A percentile compares a stretch with the other conserved stretches of the same genome.
Evolutionary conservation across 176 grass and related monocot genomes (phyloP).

Genomic region (Rhipidocladum racemiflorum): DNA sequence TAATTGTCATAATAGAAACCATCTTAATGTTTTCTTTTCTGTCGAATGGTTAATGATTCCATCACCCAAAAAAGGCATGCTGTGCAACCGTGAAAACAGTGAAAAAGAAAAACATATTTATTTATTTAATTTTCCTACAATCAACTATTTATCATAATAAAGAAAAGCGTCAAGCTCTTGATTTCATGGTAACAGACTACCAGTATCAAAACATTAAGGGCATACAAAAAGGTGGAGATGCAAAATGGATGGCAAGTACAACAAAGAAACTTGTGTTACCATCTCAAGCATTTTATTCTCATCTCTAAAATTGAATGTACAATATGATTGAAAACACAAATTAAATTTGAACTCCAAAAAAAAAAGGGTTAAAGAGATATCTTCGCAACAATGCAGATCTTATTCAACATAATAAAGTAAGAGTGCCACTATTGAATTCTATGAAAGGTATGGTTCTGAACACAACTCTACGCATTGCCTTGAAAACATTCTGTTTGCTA

Average conservation of each 20-base stretch:
- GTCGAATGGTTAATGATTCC: not conserved
- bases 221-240: not conserved
- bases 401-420: not conserved
- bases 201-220: not conserved
- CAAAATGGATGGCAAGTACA: not conserved
- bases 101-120: not conserved
- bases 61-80: not conserved
- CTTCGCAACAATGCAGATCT: not conserved
- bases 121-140: not conserved
- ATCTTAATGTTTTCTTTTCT: not conserved
- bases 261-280: not conserved
- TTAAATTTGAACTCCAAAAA: not conserved
- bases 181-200: conserved; percentile 2
- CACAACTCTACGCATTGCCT: not conserved
- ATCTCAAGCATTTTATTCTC: not conserved
- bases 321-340: not conserved
- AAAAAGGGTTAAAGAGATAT: not conserved
- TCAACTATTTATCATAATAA: conserved; percentile 8
- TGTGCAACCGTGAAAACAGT: not conserved
- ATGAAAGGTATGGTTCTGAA: not conserved
- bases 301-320: not conserved
- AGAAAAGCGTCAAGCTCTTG: not conserved
- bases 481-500: not conserved
- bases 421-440: not conserved
- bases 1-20: not conserved